Evolutionary conservation across 2,329 filamentous ascomycete genomes (phyloP).

Genomic region (Trichoderma atroviride): DNA sequence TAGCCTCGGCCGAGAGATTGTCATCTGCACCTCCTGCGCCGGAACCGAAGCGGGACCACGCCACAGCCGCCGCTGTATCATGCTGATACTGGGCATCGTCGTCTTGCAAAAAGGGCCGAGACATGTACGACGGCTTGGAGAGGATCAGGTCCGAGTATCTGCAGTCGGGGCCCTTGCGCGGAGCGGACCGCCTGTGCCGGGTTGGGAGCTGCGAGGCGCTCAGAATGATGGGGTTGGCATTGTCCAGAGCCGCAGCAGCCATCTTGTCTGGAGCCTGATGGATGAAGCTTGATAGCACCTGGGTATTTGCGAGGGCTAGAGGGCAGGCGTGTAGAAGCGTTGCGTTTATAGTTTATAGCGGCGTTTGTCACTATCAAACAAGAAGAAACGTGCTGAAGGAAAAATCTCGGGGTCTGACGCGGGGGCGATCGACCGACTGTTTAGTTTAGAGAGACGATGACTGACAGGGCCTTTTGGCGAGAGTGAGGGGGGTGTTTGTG

Average conservation of each 20-base stretch:
- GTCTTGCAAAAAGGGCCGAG: conserved; percentile 44
- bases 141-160: conserved; percentile 53
- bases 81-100: conserved; percentile 47
- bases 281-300: background rate
- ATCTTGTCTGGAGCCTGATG: conserved; percentile 27
- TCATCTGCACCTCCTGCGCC: conserved; percentile 46
- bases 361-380: background rate
- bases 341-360: background rate
- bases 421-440: conserved; percentile 9
- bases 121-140: conserved; percentile 49
- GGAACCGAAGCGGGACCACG: conserved; percentile 39
- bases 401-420: conserved; percentile 17
- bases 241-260: conserved; percentile 53
- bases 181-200: conserved; percentile 57
- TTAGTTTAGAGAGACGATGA: background rate
- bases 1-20: conserved; percentile 72
- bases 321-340: background rate
- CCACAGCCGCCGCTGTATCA: conserved; percentile 30
- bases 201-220: conserved; percentile 87
- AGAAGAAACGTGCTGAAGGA: conserved; percentile 9
- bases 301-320: background rate
- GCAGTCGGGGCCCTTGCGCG: conserved; percentile 51
- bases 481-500: conserved; percentile 13
- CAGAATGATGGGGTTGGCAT: conserved; percentile 92
- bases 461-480: conserved; percentile 8